phyloP scores from a whole-genome alignment of 495 filamentous ascomycete species.

The Neohortaea acidophila region DNA sequence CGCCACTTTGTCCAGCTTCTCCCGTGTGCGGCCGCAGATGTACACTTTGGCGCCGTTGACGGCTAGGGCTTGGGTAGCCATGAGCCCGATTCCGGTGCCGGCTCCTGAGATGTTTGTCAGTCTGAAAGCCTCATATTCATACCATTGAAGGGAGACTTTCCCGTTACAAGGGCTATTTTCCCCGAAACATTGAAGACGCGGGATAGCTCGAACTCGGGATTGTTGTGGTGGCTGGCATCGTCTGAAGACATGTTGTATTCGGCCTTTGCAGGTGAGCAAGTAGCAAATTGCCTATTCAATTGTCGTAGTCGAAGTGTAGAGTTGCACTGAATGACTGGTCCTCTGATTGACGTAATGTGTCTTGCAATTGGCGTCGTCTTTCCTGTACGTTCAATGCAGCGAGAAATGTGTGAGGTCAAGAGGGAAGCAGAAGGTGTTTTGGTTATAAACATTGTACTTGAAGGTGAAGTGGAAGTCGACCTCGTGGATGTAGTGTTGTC shows the following conservation, averaged over 20 bases:
- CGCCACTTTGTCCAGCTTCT: constrained; percentile 40
- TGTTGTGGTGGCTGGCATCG: constrained; percentile 25
- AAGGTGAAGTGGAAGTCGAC: no score
- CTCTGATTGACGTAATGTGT: no score
- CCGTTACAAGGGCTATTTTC: constrained; percentile 40
- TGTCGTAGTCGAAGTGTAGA: constrained; percentile 5
- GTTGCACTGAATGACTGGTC: no score
- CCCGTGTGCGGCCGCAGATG: constrained; percentile 41
- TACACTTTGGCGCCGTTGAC: constrained; percentile 43
- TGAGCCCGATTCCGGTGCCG: constrained; percentile 27
- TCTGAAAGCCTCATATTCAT: no score
- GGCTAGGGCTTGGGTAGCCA: constrained; percentile 42
- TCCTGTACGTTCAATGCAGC: no score
- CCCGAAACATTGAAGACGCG: constrained; percentile 42
- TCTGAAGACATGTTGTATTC: constrained; percentile 16
- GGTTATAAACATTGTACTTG: no score
- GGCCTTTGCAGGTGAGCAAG: not conserved
- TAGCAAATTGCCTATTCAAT: constrained; percentile 10
- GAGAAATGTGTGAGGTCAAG: no score
- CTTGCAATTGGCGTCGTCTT: no score
- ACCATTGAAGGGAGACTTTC: not conserved
- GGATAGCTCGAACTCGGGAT: constrained; percentile 34
- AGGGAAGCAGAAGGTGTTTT: no score
- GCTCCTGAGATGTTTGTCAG: constrained; percentile 28
- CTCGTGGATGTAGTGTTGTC: no score